These are phyloP conservation scores for Leccinum subgranulosum DNA, from an alignment of 768 basidiomycete species.

Conservation along the genomic window DNA sequence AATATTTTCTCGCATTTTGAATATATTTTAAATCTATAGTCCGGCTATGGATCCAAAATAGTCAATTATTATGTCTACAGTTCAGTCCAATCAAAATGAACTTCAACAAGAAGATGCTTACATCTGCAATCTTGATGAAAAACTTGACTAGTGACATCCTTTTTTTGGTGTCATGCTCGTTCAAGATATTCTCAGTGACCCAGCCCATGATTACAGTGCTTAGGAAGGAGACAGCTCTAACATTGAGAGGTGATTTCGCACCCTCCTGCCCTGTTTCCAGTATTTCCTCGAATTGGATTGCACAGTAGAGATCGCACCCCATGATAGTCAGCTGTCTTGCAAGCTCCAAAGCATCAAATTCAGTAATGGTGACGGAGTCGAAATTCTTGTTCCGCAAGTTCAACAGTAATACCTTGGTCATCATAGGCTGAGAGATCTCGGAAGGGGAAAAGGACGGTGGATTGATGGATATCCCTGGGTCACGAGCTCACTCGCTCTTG, in stretches of 20 bases:
- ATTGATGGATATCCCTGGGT: conserved; percentile 73
- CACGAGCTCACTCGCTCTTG: conserved; percentile 62
- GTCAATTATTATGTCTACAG: conserved; percentile 38
- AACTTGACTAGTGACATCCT: conserved; percentile 78
- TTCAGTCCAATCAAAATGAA: conserved; percentile 7
- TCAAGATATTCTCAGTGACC: conserved; percentile 92
- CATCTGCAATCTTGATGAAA: conserved; percentile 91
- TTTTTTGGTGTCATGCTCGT: conserved; percentile 86
- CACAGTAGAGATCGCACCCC: conserved; percentile 85
- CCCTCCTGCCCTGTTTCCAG: conserved; percentile 79
- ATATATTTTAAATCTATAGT: too few species aligned
- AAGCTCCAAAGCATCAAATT: conserved; percentile 90
- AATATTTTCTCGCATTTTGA: too few species aligned
- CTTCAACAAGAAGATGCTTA: conserved; percentile 37
- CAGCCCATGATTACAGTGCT: conserved; percentile 94
- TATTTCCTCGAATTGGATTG: conserved; percentile 85
- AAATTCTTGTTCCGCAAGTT: conserved; percentile 67
- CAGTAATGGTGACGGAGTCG: conserved; percentile 64
- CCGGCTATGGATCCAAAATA: too few species aligned
- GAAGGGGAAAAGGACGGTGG: conserved; percentile 49
- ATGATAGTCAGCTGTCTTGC: conserved; percentile 92
- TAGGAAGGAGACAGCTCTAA: conserved; percentile 81
- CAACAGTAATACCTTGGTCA: conserved; percentile 74
- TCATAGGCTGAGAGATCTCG: conserved; percentile 82
- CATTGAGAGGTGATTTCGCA: conserved; percentile 58